Conservation (phyloP, 495 filamentous ascomycete genomes). For the Penicillium daleae region DNA sequence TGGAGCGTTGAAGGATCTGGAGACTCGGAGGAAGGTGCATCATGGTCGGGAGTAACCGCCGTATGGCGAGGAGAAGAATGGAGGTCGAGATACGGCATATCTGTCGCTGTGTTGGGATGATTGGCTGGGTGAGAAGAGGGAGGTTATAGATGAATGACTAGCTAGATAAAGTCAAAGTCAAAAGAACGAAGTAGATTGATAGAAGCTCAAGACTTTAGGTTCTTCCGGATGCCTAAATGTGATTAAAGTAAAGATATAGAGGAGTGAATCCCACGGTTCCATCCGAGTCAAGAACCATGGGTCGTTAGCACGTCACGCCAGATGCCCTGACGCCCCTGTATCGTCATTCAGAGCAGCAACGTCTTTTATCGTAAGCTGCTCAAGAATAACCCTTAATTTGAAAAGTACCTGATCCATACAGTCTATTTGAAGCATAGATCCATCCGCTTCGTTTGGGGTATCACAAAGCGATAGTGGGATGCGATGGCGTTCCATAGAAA, state of each 20-base stretch:
- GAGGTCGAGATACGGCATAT: slow-evolving; percentile 6
- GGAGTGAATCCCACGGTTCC: not conserved
- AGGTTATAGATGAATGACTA: slow-evolving; percentile 2
- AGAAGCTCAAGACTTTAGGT: not conserved
- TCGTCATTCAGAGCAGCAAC: not conserved
- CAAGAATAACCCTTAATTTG: not conserved
- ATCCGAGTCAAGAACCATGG: not conserved
- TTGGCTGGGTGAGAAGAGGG: slow-evolving; percentile 6
- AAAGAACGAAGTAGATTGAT: not conserved
- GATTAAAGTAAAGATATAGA: not conserved
- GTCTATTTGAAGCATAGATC: no score
- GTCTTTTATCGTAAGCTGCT: not conserved
- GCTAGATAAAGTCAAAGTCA: not conserved
- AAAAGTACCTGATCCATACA: not conserved
- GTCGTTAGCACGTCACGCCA: not conserved
- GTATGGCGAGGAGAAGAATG: slow-evolving; percentile 4
- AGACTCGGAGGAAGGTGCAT: slow-evolving; percentile 3
- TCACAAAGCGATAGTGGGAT: no score
- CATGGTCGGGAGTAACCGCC: not conserved
- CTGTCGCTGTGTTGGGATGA: slow-evolving; percentile 11
- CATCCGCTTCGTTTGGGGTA: not conserved
- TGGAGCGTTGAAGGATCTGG: slow-evolving; percentile 1
- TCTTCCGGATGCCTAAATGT: not conserved
- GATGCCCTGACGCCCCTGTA: not conserved
- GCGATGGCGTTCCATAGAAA: slow-evolving; percentile 14